These are phyloP conservation scores for Penicillium sp. DNA, from an alignment of 2,329 filamentous ascomycete genomes.

Conservation along the genomic window DNA sequence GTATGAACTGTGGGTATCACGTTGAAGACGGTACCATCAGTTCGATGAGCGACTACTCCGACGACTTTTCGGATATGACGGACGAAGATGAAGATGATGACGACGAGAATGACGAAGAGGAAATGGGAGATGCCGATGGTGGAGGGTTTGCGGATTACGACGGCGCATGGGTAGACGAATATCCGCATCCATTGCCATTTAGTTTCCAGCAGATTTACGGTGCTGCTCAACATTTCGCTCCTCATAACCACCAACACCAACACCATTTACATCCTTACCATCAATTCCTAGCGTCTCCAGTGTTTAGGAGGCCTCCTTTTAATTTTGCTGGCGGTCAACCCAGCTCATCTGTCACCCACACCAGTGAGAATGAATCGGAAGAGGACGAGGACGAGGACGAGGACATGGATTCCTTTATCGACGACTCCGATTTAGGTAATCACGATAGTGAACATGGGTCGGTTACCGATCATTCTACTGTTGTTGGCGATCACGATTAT, in stretches of 20 bases:
- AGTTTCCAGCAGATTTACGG: conserved; percentile 17
- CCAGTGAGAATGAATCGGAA: neutral
- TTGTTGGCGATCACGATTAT: conserved; percentile 24
- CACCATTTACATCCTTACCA: neutral
- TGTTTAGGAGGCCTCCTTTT: neutral
- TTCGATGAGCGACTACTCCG: conserved; percentile 21
- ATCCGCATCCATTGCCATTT: conserved; percentile 13
- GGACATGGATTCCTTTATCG: conserved; percentile 16
- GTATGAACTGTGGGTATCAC: conserved; percentile 53
- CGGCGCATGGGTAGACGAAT: neutral
- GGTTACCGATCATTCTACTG: conserved; percentile 31
- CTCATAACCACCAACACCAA: conserved; percentile 11
- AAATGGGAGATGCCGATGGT: conserved; percentile 13
- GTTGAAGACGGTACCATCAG: conserved; percentile 41
- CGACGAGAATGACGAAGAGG: conserved; percentile 21
- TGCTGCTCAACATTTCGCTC: conserved; percentile 3
- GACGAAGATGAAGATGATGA: conserved; percentile 35
- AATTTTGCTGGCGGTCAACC: neutral
- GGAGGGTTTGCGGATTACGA: neutral
- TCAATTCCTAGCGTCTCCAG: conserved; percentile 1
- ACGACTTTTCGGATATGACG: conserved; percentile 39
- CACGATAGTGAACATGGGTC: conserved; percentile 18
- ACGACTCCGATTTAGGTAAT: conserved; percentile 17
- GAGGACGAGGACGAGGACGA: conserved; percentile 11
- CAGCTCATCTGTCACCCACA: conserved; percentile 4